A percentile compares a stretch with the other conserved stretches of the same genome.
Evolutionary conservation across 2,329 filamentous ascomycete species (phyloP).

Genomic region (Cryphonectria radicalis): DNA sequence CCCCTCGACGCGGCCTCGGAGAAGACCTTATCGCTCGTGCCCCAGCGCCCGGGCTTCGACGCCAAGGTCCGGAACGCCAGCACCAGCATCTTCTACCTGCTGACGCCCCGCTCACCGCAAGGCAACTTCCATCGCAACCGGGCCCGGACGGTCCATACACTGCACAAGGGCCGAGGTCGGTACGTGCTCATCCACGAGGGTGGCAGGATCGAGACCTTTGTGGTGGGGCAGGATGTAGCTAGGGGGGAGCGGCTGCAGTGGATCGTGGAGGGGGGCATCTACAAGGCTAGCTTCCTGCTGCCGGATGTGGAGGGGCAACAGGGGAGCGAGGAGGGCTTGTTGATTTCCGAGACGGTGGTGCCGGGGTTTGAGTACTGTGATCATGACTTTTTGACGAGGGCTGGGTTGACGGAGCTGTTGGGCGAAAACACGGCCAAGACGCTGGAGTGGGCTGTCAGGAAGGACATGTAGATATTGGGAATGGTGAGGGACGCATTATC

Average conservation of each 20-base stretch:
- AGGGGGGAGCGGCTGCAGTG: conserved; percentile 67
- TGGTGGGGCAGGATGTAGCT: conserved; percentile 62
- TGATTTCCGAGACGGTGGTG: conserved; percentile 71
- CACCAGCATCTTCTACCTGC: conserved; percentile 67
- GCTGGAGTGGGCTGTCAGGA: conserved; percentile 51
- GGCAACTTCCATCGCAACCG: conserved; percentile 68
- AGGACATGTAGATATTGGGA: conserved; percentile 5
- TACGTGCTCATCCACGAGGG: conserved; percentile 68
- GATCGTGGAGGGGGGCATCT: conserved; percentile 71
- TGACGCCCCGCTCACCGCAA: conserved; percentile 59
- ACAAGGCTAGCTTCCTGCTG: conserved; percentile 66
- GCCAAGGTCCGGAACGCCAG: conserved; percentile 54
- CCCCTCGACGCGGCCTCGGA: conserved; percentile 43
- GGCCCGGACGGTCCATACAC: conserved; percentile 65
- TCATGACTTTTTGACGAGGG: conserved; percentile 65
- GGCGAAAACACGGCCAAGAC: conserved; percentile 52
- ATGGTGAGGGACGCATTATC: neutral
- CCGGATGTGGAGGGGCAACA: conserved; percentile 43
- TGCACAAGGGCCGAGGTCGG: conserved; percentile 64
- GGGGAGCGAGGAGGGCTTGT: conserved; percentile 51
- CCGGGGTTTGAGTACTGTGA: conserved; percentile 71
- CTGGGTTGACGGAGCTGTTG: conserved; percentile 56
- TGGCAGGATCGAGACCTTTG: conserved; percentile 62
- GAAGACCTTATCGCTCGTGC: conserved; percentile 40
- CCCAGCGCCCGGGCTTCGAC: conserved; percentile 43